Evolutionary conservation across 2,329 filamentous ascomycete species (phyloP).

Genomic region (Colletotrichum truncatum): DNA sequence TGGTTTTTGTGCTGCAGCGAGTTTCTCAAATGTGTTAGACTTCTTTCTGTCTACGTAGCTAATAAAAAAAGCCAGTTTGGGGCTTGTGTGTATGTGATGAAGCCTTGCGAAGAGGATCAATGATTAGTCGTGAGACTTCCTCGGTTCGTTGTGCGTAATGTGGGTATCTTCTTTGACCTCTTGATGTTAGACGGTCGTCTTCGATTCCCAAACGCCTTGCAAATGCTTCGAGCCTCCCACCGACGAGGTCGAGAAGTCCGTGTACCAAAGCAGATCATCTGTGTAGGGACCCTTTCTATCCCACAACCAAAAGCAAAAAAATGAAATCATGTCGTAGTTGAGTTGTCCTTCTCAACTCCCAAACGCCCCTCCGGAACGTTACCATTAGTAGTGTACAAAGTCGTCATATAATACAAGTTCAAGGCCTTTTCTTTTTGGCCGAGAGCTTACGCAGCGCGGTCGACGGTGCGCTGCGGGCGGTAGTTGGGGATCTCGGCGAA

Average conservation of each 20-base stretch:
- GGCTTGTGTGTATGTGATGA: constrained; percentile 6
- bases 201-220: constrained; percentile 31
- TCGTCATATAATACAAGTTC: constrained; percentile 23
- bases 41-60: constrained; percentile 17
- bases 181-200: constrained; percentile 18
- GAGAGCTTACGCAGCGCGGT: constrained; percentile 44
- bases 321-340: constrained; percentile 24
- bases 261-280: constrained; percentile 9
- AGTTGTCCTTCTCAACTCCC: constrained; percentile 19
- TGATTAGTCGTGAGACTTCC: background rate
- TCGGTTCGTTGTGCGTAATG: constrained; percentile 12
- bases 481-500: constrained; percentile 91
- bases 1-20: no score
- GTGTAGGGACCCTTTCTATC: constrained; percentile 5
- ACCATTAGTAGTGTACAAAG: constrained; percentile 27
- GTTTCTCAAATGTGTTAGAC: background rate
- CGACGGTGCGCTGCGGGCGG: constrained; percentile 70
- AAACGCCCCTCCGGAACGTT: constrained; percentile 9
- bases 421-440: background rate
- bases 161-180: constrained; percentile 29
- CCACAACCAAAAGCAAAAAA: constrained; percentile 8
- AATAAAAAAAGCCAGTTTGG: background rate
- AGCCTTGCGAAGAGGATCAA: constrained; percentile 24
- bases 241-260: constrained; percentile 4
- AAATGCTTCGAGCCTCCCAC: constrained; percentile 22